phyloP scores from a whole-genome alignment of 768 basidiomycete species.

The Boletus subparvulus region DNA sequence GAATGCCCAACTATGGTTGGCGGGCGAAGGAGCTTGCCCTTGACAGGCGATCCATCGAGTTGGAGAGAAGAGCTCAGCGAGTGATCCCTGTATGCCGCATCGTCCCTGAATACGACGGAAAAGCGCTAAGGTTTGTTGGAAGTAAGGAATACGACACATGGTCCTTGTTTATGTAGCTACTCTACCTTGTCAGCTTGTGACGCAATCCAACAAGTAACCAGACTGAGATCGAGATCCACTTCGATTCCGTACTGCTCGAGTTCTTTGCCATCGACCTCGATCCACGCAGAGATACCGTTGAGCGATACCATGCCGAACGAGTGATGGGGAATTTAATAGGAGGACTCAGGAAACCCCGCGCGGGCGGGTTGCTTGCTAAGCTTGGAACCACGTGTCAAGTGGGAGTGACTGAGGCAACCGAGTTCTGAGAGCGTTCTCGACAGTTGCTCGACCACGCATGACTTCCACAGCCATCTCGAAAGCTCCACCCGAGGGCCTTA shows the following conservation, averaged over 20 bases:
- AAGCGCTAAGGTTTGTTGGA: slow-evolving; percentile 18
- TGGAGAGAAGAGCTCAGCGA: slow-evolving; percentile 1
- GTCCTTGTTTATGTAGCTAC: background rate
- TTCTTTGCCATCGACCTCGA: slow-evolving; percentile 28
- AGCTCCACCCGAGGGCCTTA: slow-evolving; percentile 41
- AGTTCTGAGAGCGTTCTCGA: slow-evolving; percentile 3
- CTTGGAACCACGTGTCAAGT: slow-evolving; percentile 19
- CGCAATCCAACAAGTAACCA: slow-evolving; percentile 31
- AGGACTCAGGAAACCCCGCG: background rate
- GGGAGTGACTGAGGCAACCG: background rate
- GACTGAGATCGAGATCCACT: slow-evolving; percentile 7
- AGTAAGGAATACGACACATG: background rate
- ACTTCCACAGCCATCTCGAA: slow-evolving; percentile 12
- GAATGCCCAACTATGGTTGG: background rate
- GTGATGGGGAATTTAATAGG: background rate
- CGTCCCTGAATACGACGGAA: slow-evolving; percentile 24
- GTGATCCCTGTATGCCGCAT: slow-evolving; percentile 2
- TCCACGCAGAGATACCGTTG: slow-evolving; percentile 23
- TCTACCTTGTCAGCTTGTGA: slow-evolving; percentile 29
- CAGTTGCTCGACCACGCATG: slow-evolving; percentile 16
- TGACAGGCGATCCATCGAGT: slow-evolving; percentile 20
- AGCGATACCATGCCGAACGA: slow-evolving; percentile 23
- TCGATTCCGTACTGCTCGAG: slow-evolving; percentile 29
- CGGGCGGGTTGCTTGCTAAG: too few species aligned
- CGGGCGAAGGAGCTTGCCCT: slow-evolving; percentile 8